phyloP scores from a whole-genome alignment of 257 asterid species.

The Verbascum thapsus region DNA sequence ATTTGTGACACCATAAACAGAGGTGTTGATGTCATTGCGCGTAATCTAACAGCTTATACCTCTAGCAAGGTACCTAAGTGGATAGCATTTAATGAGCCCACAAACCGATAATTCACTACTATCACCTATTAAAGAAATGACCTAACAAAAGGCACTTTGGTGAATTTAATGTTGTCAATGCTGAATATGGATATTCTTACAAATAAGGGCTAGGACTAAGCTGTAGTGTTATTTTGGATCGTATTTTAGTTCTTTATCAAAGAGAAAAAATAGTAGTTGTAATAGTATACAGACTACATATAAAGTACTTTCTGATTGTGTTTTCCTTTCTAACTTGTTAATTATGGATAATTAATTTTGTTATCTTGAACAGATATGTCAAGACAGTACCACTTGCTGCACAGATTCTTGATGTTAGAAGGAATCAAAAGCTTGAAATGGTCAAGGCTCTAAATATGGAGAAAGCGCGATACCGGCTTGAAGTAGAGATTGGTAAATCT shows the following conservation, averaged over 20 bases:
- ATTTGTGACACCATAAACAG: too few species aligned
- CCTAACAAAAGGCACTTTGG: neutral
- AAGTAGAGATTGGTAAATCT: constrained; percentile 96
- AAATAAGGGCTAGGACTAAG: neutral
- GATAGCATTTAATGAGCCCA: too few species aligned
- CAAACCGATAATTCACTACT: neutral
- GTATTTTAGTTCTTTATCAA: neutral
- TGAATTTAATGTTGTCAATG: neutral
- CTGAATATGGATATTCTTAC: neutral
- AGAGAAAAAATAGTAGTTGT: neutral
- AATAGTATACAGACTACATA: neutral
- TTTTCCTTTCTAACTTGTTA: constrained; percentile 19
- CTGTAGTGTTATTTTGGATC: neutral
- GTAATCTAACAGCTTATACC: too few species aligned
- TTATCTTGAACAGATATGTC: constrained; percentile 73
- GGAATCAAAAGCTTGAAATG: constrained; percentile 79
- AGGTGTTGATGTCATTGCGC: too few species aligned
- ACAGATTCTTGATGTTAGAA: constrained; percentile 80
- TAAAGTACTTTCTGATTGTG: constrained; percentile 1
- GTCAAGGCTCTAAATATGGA: constrained; percentile 72
- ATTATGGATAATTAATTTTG: neutral
- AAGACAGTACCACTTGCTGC: constrained; percentile 94
- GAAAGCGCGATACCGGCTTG: constrained; percentile 86
- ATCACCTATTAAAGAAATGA: neutral
- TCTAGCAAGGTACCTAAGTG: too few species aligned